Evolutionary conservation across 1,284 basidiomycete species (phyloP).

Genomic region (Spongispora temasekensis): DNA sequence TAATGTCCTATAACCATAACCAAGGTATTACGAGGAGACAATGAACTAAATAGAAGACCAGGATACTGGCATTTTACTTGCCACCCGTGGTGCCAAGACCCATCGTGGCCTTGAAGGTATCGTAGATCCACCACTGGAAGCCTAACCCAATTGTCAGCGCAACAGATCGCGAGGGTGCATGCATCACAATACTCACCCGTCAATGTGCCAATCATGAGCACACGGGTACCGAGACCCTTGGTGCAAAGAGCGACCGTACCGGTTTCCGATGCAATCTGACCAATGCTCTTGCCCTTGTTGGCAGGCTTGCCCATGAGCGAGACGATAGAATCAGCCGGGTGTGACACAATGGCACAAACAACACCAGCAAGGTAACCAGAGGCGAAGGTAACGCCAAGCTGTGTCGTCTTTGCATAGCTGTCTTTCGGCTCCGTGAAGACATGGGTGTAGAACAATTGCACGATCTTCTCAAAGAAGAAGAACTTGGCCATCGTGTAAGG

Average conservation of each 20-base stretch:
- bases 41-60: conserved; percentile 1
- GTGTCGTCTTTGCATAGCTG: conserved; percentile 65
- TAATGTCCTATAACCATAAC: neutral
- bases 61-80: conserved; percentile 49
- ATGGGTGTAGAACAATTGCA: conserved; percentile 72
- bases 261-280: conserved; percentile 66
- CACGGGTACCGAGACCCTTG: conserved; percentile 78
- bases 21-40: conserved; percentile 16
- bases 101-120: conserved; percentile 76
- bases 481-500: conserved; percentile 89
- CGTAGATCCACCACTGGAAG: conserved; percentile 91
- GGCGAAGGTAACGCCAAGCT: conserved; percentile 79
- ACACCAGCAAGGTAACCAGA: conserved; percentile 84
- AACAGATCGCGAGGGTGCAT: neutral
- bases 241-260: conserved; percentile 63
- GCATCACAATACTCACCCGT: conserved; percentile 48
- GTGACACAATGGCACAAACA: conserved; percentile 79
- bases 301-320: conserved; percentile 75
- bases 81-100: conserved; percentile 82
- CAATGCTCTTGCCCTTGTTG: conserved; percentile 75
- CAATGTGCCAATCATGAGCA: conserved; percentile 78
- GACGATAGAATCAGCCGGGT: conserved; percentile 80
- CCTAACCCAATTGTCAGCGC: conserved; percentile 34
- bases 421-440: conserved; percentile 75
- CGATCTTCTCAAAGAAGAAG: conserved; percentile 84